A percentile compares a stretch with the other conserved stretches of the same genome.
These are phyloP conservation scores for Elaeis oleifera DNA, from an alignment of 202 grass and related monocot species.

Conservation along the genomic window DNA sequence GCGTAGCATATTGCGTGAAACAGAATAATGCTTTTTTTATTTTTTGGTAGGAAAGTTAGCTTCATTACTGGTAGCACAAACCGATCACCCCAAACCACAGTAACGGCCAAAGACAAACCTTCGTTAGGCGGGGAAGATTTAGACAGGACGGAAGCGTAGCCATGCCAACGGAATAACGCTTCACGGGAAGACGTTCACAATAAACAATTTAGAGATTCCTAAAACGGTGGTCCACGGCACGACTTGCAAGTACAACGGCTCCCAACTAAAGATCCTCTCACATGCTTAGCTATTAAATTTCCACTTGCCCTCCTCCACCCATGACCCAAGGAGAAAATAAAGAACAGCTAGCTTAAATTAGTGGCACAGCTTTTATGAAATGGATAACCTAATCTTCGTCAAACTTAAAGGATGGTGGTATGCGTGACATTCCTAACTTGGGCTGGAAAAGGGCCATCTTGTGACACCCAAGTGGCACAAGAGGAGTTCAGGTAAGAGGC, in stretches of 20 bases:
- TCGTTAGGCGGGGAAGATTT: too few relatives aligned
- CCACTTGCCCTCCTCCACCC: conserved; percentile 7
- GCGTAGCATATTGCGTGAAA: too few relatives aligned
- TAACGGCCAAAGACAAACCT: too few relatives aligned
- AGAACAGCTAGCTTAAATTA: conserved; percentile 22
- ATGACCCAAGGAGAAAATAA: conserved; percentile 28
- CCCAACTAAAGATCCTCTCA: conserved; percentile 39
- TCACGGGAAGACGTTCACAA: conserved; percentile 1
- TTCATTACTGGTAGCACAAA: too few relatives aligned
- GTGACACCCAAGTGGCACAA: conserved; percentile 16
- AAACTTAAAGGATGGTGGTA: too few relatives aligned
- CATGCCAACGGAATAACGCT: conserved; percentile 1
- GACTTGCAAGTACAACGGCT: conserved; percentile 46
- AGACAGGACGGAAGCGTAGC: not conserved
- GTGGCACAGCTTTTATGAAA: conserved; percentile 3
- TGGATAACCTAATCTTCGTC: too few relatives aligned
- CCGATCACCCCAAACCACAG: too few relatives aligned
- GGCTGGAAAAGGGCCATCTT: conserved; percentile 34
- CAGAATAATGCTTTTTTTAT: too few relatives aligned
- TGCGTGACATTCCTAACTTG: too few relatives aligned
- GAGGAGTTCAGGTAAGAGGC: not conserved
- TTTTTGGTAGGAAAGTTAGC: too few relatives aligned
- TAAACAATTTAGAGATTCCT: conserved; percentile 28
- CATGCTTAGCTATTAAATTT: conserved; percentile 12
- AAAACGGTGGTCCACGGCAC: conserved; percentile 40